Base-by-base conservation (phyloP, 2,329 filamentous ascomycete species). In the Penicillium sp. region DNA sequence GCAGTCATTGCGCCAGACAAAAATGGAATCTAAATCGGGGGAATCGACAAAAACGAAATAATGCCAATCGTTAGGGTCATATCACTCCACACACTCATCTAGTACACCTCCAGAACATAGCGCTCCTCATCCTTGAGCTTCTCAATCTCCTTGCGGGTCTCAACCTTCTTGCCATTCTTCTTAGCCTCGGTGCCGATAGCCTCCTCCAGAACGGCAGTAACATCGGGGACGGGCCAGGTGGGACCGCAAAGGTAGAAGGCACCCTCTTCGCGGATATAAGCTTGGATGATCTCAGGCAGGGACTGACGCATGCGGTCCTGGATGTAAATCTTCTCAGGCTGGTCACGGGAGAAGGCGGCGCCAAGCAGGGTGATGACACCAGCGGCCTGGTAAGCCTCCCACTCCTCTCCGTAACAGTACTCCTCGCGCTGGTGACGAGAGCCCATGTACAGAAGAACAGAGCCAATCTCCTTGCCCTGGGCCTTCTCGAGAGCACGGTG, bases 241-340 rank as follows among this genome's bases (percentile, higher is more conserved):
- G 94, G 94, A 37, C 94, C 94, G 71, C 94, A 99, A 15, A 99
- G 87, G 76, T 99, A 99, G 78, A 99, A 99, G 27, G 88, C 87
- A 50, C 94, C 94, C 64, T 94, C 88, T 61, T 97, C 85, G 66
- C 86, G 79, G 60, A 97, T 84, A 73, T 97, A 97, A 0, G 91
- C 89, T 74, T 91, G 79, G 52, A 91, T 82, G 58, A 99, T 95
- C 56, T 94, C 87, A 37, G 80, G 77, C 53, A 97, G 77, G 0
- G 88, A 91, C 82, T 97, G 83, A 51, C 94, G 83, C 94, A 99
- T 99, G 61, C 92, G 85, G 72, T 99, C 94, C 80, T 99, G 94
- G 68, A 99, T 99, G 77, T 99, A 99, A 60, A 99, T 96, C 86
- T 99, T 99, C 79, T 97, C 83, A 13, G 90, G 89, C 82, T 99